phyloP scores from a whole-genome alignment of 2,329 filamentous ascomycete species.

The Colletotrichum navitas region DNA sequence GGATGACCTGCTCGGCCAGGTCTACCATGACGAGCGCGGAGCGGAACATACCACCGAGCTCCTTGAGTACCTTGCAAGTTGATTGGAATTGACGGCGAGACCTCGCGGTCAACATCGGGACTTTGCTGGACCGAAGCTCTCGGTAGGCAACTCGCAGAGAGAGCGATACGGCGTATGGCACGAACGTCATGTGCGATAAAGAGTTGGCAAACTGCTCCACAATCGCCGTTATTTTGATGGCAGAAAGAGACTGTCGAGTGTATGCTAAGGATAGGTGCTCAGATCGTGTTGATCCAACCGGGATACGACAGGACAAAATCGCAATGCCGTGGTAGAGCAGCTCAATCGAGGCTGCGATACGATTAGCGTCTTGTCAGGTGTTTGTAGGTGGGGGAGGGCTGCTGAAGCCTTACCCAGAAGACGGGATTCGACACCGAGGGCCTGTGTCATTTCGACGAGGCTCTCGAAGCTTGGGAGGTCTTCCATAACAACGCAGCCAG shows the following conservation, averaged over 20 bases:
- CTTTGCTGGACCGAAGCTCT: constrained; percentile 44
- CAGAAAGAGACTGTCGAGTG: constrained; percentile 43
- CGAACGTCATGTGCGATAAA: constrained; percentile 44
- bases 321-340: constrained; percentile 45
- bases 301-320: constrained; percentile 43
- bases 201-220: constrained; percentile 43
- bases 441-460: constrained; percentile 29
- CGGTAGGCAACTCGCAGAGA: constrained; percentile 45
- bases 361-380: constrained; percentile 2
- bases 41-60: constrained; percentile 43
- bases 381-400: too few species aligned
- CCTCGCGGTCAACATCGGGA: constrained; percentile 40
- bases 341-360: constrained; percentile 41
- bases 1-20: constrained; percentile 44
- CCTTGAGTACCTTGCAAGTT: constrained; percentile 43
- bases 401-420: constrained; percentile 37
- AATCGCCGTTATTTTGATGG: constrained; percentile 43
- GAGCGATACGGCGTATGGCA: constrained; percentile 45
- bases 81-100: constrained; percentile 42
- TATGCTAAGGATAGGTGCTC: constrained; percentile 36
- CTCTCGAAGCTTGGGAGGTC: constrained; percentile 26
- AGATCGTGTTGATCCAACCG: constrained; percentile 30
- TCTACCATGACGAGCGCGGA: constrained; percentile 45
- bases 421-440: constrained; percentile 42
- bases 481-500: constrained; percentile 35